Evolutionary conservation across 2,329 filamentous ascomycete species (phyloP).

Genomic region (Podosphaera xanthii): DNA sequence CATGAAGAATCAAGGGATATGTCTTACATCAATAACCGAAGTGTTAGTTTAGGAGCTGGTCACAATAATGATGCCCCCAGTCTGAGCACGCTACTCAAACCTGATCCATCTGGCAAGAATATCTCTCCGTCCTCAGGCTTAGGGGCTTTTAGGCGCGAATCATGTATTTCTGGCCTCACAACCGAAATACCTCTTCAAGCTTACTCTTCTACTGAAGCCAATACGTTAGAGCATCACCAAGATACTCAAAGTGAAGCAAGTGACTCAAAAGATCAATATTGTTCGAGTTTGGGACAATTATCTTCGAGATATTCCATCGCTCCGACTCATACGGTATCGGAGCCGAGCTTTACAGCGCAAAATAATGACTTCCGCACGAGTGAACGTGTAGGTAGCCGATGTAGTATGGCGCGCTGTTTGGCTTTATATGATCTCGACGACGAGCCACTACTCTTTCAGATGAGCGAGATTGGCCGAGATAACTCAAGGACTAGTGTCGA

Average conservation of each 20-base stretch:
- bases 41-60: slow-evolving; percentile 42
- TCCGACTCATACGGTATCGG: slow-evolving; percentile 15
- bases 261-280: slow-evolving; percentile 14
- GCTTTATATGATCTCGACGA: slow-evolving; percentile 33
- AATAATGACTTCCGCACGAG: neutral
- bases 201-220: slow-evolving; percentile 13
- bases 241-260: slow-evolving; percentile 8
- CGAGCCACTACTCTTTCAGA: slow-evolving; percentile 48
- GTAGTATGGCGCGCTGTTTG: slow-evolving; percentile 22
- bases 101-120: slow-evolving; percentile 4
- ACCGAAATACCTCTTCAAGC: slow-evolving; percentile 10
- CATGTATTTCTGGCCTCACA: neutral
- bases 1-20: slow-evolving; percentile 37
- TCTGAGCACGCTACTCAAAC: slow-evolving; percentile 11
- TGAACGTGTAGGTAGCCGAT: slow-evolving; percentile 16
- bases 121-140: slow-evolving; percentile 12
- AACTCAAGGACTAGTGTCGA: slow-evolving; percentile 33
- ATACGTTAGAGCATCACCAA: slow-evolving; percentile 11
- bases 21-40: slow-evolving; percentile 37
- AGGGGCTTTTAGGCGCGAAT: slow-evolving; percentile 9
- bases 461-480: slow-evolving; percentile 42
- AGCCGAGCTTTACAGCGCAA: slow-evolving; percentile 13
- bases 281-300: slow-evolving; percentile 12
- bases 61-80: slow-evolving; percentile 22
- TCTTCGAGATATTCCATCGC: slow-evolving; percentile 14